phyloP scores from a whole-genome alignment of 1,284 basidiomycete species.

The Naganishia liquefaciens region DNA sequence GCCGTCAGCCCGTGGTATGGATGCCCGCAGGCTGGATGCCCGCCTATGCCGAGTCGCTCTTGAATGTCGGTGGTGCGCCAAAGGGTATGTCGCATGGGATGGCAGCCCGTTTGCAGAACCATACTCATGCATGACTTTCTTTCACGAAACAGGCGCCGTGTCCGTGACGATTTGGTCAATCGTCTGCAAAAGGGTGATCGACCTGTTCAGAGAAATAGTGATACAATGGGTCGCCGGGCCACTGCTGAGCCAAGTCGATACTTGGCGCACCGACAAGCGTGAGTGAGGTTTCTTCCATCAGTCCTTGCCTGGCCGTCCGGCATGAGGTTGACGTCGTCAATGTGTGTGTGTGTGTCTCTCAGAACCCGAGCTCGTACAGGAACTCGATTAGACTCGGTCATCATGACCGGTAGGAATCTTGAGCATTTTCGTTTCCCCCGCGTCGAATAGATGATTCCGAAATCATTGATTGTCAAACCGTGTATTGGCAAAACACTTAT shows the following conservation, averaged over 20 bases:
- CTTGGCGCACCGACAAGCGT: not conserved
- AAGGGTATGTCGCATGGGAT: conserved; percentile 40
- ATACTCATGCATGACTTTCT: not conserved
- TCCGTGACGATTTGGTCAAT: conserved; percentile 89
- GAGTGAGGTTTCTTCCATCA: not conserved
- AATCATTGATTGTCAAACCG: too few species aligned
- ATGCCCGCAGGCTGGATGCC: conserved; percentile 81
- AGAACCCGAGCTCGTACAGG: too few species aligned
- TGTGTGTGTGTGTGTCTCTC: too few species aligned
- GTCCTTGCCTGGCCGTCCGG: too few species aligned
- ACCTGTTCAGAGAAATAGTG: conserved; percentile 67
- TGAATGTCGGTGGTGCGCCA: conserved; percentile 57
- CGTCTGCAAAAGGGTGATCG: conserved; percentile 76
- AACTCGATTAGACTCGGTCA: too few species aligned
- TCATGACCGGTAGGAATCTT: too few species aligned
- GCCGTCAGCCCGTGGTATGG: conserved; percentile 84
- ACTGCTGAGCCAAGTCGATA: too few species aligned
- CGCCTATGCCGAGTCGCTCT: conserved; percentile 75
- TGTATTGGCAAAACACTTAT: too few species aligned
- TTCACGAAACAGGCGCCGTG: conserved; percentile 67
- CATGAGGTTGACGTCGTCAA: too few species aligned
- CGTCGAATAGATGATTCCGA: too few species aligned
- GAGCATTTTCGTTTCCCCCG: too few species aligned
- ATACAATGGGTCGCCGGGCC: conserved; percentile 55
- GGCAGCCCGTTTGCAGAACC: not conserved